Base-by-base conservation (phyloP, 371 early-diverging fungal species). In the Lichtheimia ramosa region DNA sequence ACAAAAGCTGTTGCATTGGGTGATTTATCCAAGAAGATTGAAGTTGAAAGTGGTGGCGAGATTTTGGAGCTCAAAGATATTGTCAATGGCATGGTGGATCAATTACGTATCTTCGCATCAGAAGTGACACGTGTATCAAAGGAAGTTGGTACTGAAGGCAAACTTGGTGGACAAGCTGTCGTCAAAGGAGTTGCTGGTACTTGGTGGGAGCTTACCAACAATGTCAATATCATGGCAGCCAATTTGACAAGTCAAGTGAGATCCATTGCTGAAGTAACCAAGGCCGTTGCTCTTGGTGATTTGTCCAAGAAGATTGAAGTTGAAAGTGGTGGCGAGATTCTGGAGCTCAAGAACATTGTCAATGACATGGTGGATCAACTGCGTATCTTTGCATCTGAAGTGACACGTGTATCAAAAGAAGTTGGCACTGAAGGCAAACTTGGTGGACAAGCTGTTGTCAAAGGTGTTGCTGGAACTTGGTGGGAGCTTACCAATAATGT, bases 61-160 rank as follows among this genome's bases (percentile, higher is more conserved):
- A 69, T 75, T 2, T 40, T 64, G 61, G 61, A 52, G 34, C 78
- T 86, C 58, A 85, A 86, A 62, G 77, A 83, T 49, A 84, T 83
- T 63, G 86, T 88, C 53, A 86, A 87, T 63, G 75, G 84, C 56
- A 88, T 88, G 85, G 62, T 86, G 12, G 72, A 73, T 41, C 77
- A 78, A 20, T 66, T 88, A 48, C 75, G 87, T 5, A 80, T 83
- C 51, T 84, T 83, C 65, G 73, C 77, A n/a, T n/a, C n/a, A n/a
- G 90, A 90, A 58, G 88, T 91, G 10, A 83, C 81, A 28, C 77
- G 84, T 23, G 80, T 86, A 3, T 80, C 86, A 5, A 65, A 69
- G 18, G 77, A 80, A 58, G 80, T 82, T 54, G 75, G 79, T 18
- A 67, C 79, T 40, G 78, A 83, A 34, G 34, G 34, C 34, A 34